These are phyloP conservation scores for Saccharomycopsis javanensis DNA, from an alignment of 805 yeast genomes.

Conservation along the genomic window DNA sequence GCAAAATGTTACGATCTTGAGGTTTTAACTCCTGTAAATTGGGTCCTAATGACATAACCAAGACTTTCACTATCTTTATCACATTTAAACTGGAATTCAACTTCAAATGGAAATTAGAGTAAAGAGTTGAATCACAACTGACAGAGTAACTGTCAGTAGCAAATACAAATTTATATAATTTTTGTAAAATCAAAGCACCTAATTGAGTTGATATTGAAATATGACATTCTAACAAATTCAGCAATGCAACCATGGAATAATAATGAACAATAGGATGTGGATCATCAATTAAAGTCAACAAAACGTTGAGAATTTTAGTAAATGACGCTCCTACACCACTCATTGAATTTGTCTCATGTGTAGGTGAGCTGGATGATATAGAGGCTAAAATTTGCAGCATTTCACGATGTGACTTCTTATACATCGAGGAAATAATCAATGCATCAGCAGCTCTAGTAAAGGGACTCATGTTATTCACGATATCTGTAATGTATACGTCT, in stretches of 20 bases:
- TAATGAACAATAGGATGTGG: constrained; percentile 80
- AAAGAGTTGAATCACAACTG: constrained; percentile 32
- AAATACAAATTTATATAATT: constrained; percentile 30
- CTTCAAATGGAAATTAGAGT: constrained; percentile 41
- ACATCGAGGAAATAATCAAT: constrained; percentile 39
- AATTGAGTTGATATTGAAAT: constrained; percentile 35
- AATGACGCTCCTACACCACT: constrained; percentile 24
- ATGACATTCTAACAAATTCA: constrained; percentile 47
- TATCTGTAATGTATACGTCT: constrained; percentile 48
- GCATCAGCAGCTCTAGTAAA: constrained; percentile 50
- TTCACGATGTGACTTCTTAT: constrained; percentile 29
- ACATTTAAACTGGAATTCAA: constrained; percentile 37
- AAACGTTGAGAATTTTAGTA: constrained; percentile 42
- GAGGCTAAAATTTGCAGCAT: constrained; percentile 3
- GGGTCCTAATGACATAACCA: constrained; percentile 53
- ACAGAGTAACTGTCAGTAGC: constrained; percentile 42
- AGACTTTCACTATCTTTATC: constrained; percentile 33
- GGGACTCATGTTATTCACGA: constrained; percentile 60
- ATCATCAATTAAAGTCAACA: constrained; percentile 54
- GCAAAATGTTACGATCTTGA: constrained; percentile 26
- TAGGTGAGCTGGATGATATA: neutral
- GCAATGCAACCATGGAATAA: constrained; percentile 56
- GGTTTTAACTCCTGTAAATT: constrained; percentile 30
- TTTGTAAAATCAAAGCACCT: constrained; percentile 35
- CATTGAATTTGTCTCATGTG: constrained; percentile 13